Conservation (phyloP, 768 basidiomycete species). For the Daedaleopsis nitida region DNA sequence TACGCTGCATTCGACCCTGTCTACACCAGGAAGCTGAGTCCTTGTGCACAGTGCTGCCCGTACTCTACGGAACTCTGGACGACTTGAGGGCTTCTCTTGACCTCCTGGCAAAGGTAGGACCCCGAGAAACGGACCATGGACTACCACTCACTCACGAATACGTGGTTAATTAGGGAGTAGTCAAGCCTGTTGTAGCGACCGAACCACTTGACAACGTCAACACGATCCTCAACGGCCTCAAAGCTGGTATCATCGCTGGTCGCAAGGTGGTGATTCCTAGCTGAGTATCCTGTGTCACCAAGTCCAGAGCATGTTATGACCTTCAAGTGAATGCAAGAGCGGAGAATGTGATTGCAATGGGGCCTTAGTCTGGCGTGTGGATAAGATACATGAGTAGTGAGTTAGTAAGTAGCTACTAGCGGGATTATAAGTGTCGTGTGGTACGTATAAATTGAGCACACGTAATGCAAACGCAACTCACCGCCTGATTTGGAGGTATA, state of each 20-base stretch:
- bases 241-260: slow-evolving; percentile 1
- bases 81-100: slow-evolving; percentile 11
- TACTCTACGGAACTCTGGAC: slow-evolving; percentile 7
- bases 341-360: neutral
- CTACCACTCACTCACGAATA: neutral
- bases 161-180: neutral
- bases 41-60: neutral
- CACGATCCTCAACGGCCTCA: slow-evolving; percentile 8
- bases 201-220: slow-evolving; percentile 12
- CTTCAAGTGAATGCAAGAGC: neutral
- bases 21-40: no score
- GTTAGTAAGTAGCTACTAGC: neutral
- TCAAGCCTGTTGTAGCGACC: slow-evolving; percentile 7
- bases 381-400: neutral
- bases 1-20: no score
- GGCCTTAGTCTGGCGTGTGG: no score
- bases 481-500: neutral
- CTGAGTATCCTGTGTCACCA: neutral
- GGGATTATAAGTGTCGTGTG: neutral
- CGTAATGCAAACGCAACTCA: neutral
- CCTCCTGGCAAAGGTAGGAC: slow-evolving; percentile 2
- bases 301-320: neutral
- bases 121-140: neutral
- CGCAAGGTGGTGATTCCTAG: slow-evolving; percentile 5
- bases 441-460: neutral